A percentile compares a stretch with the other conserved stretches of the same genome.
phyloP scores from a whole-genome alignment of 2,329 filamentous ascomycete species.

The Pseudonectria foliicola region DNA sequence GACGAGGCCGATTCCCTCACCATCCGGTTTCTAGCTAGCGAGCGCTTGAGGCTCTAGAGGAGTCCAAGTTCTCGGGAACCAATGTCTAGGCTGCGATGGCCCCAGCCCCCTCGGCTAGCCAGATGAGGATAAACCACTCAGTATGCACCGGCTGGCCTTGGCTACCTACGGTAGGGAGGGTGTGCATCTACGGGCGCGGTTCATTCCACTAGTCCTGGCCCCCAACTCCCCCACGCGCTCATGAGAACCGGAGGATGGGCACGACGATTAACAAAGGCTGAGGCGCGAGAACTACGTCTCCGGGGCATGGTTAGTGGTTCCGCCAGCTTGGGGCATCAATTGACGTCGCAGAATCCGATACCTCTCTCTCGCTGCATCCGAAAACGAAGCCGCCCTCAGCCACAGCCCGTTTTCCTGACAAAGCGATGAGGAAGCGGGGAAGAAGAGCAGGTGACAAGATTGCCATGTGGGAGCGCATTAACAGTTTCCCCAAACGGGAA shows the following conservation, averaged over 20 bases:
- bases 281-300: too few species aligned
- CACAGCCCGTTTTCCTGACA: too few species aligned
- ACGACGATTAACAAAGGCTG: too few species aligned
- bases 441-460: constrained; percentile 3
- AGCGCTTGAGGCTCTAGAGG: constrained; percentile 7
- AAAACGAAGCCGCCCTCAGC: too few species aligned
- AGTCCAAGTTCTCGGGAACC: constrained; percentile 14
- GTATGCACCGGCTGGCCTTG: constrained; percentile 2
- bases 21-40: constrained; percentile 8
- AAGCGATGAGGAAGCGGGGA: not conserved
- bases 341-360: too few species aligned
- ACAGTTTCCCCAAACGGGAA: constrained; percentile 4
- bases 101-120: constrained; percentile 16
- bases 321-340: too few species aligned
- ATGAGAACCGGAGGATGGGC: too few species aligned
- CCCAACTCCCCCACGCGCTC: constrained; percentile 4
- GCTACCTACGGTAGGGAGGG: constrained; percentile 6
- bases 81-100: constrained; percentile 8
- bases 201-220: constrained; percentile 8
- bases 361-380: too few species aligned
- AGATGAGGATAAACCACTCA: constrained; percentile 9
- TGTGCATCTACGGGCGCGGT: constrained; percentile 12
- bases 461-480: not conserved
- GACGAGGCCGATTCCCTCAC: not conserved
- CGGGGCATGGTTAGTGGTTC: too few species aligned